Evolutionary conservation across 257 asterid species (phyloP).

Genomic region (Forsythia suspensa): DNA sequence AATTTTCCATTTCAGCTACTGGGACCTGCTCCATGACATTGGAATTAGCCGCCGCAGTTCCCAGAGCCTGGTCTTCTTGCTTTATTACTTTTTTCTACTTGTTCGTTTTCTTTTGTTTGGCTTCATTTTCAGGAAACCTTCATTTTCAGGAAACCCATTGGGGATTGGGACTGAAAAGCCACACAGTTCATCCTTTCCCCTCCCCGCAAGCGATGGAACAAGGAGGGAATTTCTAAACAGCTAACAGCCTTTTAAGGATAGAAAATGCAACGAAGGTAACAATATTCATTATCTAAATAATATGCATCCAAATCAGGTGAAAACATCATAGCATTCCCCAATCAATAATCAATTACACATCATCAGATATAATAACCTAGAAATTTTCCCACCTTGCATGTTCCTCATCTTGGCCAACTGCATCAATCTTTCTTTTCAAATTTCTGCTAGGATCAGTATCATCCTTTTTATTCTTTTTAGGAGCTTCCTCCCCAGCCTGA

Average conservation of each 20-base stretch:
- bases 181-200: not conserved
- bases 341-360: not conserved
- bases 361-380: not conserved
- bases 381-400: constrained; percentile 45
- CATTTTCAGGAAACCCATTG: constrained; percentile 23
- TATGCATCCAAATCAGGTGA: constrained; percentile 2
- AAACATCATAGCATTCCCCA: not conserved
- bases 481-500: constrained; percentile 26
- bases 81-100: constrained; percentile 53
- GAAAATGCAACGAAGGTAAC: not conserved
- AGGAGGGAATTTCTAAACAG: not conserved
- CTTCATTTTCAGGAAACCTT: constrained; percentile 28
- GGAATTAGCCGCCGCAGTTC: constrained; percentile 26
- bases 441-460: constrained; percentile 30
- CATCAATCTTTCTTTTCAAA: constrained; percentile 59
- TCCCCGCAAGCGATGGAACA: not conserved
- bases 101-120: constrained; percentile 52
- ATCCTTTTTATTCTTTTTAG: constrained; percentile 36
- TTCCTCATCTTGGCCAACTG: constrained; percentile 41
- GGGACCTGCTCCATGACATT: constrained; percentile 29
- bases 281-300: not conserved
- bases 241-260: not conserved
- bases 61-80: constrained; percentile 22
- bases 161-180: constrained; percentile 28
- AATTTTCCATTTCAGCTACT: constrained; percentile 39